Evolutionary conservation across 2,329 filamentous ascomycete genomes (phyloP).

Genomic region (Paecilomyces formosus): DNA sequence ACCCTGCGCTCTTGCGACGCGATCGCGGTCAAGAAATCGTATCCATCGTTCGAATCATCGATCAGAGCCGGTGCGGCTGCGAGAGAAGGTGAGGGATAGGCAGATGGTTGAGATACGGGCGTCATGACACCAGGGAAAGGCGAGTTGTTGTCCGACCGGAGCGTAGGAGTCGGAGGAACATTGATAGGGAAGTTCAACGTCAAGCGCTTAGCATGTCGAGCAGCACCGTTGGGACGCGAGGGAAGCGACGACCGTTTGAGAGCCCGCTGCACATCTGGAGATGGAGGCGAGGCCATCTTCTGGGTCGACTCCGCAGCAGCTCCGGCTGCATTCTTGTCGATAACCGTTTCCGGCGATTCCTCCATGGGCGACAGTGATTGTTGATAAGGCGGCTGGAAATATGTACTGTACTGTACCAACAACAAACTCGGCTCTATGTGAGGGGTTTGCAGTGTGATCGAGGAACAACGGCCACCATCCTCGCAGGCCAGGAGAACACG

Average conservation of each 20-base stretch:
- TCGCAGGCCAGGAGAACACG: background rate
- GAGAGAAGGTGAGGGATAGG: slow-evolving; percentile 21
- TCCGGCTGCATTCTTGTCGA: background rate
- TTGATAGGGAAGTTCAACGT: slow-evolving; percentile 43
- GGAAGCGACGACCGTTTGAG: slow-evolving; percentile 26
- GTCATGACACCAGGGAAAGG: slow-evolving; percentile 26
- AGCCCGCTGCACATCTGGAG: slow-evolving; percentile 10
- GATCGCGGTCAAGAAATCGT: slow-evolving; percentile 76
- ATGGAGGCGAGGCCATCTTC: background rate
- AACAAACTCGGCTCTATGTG: background rate
- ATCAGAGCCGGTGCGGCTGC: slow-evolving; percentile 16
- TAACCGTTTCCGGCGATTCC: background rate
- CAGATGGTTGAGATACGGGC: slow-evolving; percentile 23
- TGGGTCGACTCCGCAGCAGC: background rate
- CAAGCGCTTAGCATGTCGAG: slow-evolving; percentile 38
- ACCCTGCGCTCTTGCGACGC: slow-evolving; percentile 88
- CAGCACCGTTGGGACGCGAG: slow-evolving; percentile 23
- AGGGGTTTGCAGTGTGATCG: background rate
- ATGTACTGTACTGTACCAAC: background rate
- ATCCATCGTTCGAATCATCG: slow-evolving; percentile 43
- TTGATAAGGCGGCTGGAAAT: background rate
- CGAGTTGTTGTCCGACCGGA: slow-evolving; percentile 15
- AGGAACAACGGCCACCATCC: background rate
- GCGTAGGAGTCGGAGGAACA: slow-evolving; percentile 16
- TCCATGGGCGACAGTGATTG: background rate